These are phyloP conservation scores for Gloeophyllum trabeum DNA, from an alignment of 768 basidiomycete species.

Conservation along the genomic window DNA sequence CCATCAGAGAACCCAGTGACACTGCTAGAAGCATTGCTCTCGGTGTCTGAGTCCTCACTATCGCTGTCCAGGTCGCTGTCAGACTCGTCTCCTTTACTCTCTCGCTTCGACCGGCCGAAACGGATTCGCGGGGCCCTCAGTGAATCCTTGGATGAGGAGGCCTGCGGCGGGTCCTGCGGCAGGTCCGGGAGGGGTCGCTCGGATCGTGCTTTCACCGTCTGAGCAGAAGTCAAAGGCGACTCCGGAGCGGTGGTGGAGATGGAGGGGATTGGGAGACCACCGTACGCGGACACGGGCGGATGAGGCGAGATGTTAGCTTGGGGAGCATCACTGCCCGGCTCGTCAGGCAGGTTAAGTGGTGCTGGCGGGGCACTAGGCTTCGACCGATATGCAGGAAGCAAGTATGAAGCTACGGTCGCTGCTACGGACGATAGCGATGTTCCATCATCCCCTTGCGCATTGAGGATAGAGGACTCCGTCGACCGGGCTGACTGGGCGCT, in stretches of 20 bases:
- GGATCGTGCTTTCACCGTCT: background rate
- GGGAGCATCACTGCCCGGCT: background rate
- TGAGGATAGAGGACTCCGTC: no score
- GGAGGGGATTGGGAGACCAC: slow-evolving; percentile 36
- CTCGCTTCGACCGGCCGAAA: slow-evolving; percentile 8
- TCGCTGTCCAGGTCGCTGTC: slow-evolving; percentile 15
- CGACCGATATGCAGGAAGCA: background rate
- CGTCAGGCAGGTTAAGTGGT: background rate
- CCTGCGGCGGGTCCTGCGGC: background rate
- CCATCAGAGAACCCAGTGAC: slow-evolving; percentile 20
- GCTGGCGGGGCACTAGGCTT: background rate
- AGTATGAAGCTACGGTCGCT: background rate
- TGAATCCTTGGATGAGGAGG: slow-evolving; percentile 15
- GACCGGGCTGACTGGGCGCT: no score
- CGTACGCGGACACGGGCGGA: slow-evolving; percentile 23
- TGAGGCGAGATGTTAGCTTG: no score
- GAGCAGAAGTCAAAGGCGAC: no score
- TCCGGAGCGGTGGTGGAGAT: slow-evolving; percentile 43
- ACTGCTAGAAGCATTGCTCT: slow-evolving; percentile 17
- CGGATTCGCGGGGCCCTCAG: slow-evolving; percentile 18
- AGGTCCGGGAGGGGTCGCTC: background rate
- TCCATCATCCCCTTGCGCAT: no score
- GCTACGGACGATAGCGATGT: background rate
- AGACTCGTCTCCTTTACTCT: slow-evolving; percentile 15
- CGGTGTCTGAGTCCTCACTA: slow-evolving; percentile 19